Percentiles rank a stretch among this genome's conserved stretches.
These are phyloP conservation scores for Salix viminalis DNA, from an alignment of 345 rosid genomes.

Conservation along the genomic window DNA sequence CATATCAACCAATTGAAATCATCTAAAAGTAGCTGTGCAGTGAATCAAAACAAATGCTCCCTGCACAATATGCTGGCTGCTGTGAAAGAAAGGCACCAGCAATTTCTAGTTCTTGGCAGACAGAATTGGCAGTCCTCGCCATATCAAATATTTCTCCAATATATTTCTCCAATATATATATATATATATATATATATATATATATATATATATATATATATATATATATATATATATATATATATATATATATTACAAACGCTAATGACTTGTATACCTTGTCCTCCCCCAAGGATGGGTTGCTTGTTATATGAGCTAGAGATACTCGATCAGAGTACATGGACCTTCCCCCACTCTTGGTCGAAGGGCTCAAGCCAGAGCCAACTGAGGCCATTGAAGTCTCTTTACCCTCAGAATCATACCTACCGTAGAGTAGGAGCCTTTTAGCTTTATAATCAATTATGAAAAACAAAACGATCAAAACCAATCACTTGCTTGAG, in stretches of 20 bases:
- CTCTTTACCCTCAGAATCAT: conserved; percentile 77
- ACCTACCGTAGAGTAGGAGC: conserved; percentile 39
- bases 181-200: background rate
- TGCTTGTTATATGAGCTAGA: conserved; percentile 55
- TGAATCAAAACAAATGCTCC: no score
- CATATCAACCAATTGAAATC: no score
- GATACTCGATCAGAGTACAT: conserved; percentile 63
- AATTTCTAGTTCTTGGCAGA: no score
- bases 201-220: background rate
- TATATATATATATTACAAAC: background rate
- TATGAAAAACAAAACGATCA: background rate
- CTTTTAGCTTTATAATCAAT: background rate
- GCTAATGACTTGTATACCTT: conserved; percentile 45
- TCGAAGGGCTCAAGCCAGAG: conserved; percentile 52
- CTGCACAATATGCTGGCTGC: no score
- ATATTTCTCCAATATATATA: no score
- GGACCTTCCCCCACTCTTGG: conserved; percentile 57
- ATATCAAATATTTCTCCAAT: background rate
- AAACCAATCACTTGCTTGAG: background rate
- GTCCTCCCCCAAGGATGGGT: conserved; percentile 64
- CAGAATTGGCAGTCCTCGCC: no score
- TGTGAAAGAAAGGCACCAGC: no score
- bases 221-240: no score
- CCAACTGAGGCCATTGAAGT: conserved; percentile 70
- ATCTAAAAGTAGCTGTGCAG: no score